Base-by-base conservation (phyloP, 768 basidiomycete species). In the Saitozyma podzolica region DNA sequence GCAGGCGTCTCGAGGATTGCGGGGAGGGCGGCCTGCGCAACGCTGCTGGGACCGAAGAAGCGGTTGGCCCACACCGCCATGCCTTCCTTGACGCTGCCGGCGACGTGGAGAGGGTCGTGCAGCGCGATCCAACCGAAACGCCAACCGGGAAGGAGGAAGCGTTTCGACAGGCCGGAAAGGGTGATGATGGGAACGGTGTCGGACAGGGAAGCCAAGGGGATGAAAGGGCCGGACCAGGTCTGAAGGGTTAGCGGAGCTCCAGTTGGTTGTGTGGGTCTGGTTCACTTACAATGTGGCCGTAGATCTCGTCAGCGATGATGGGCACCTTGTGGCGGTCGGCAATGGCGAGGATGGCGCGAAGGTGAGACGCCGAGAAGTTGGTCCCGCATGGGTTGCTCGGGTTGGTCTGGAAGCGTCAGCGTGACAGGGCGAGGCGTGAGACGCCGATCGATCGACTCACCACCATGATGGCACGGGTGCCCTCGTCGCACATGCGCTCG, bases 101-200 rank as follows among this genome's bases (percentile, higher is more conserved):
- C 75, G 2, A 80, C 69, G 16, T 67, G 61, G 6, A 73, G 63
- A 3, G 79, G 79, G 63, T 81, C 80, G 65, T 80, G 78, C 0
- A 80, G 54, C 11, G 68, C 65, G 40, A 78, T 61, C 79, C 79
- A 81, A 7, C 80, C 80, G 56, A 76, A 69, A 19, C 80, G 67
- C 78, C 78, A 80, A 2, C 80, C 80, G 1, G 80, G 80, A 0
- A 79, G 64, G 16, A 81, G 66, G 74, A 80, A 81, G 4, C 80
- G 67, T 65, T 81, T 81, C 16, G 79, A 80, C 8, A 81, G 67
- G n/a, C 78, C 80, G 7, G 76, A 76, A 40, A 80, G 65, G 40
- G 77, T 77, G 50, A 81, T 55, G 51, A 77, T 69, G 9, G 80
- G 80, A 0, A 78, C 70, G 6, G 67, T 42, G 8, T 56, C 63